These are phyloP conservation scores for Pythium scleroteichum DNA, from an alignment of 352 stramenopile species.

Conservation along the genomic window DNA sequence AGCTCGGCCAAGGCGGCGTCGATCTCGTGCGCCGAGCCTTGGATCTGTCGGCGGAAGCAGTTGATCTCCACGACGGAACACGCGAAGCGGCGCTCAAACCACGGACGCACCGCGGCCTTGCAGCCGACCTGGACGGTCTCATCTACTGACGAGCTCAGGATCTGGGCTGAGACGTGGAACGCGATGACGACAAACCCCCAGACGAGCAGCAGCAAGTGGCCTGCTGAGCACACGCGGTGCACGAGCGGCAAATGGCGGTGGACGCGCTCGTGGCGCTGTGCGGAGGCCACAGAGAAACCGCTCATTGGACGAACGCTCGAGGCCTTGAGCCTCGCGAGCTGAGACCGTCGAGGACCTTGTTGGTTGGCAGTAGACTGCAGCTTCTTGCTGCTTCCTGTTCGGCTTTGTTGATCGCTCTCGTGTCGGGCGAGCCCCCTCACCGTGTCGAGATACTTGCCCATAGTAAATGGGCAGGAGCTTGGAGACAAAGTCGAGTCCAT, in stretches of 20 bases:
- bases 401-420: background rate
- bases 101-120: conserved; percentile 16
- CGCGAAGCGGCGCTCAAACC: conserved; percentile 7
- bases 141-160: background rate
- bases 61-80: conserved; percentile 26
- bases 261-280: background rate
- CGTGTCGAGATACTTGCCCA: conserved; percentile 11
- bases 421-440: conserved; percentile 1
- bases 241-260: conserved; percentile 6
- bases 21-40: conserved; percentile 14
- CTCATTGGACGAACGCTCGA: background rate
- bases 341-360: background rate
- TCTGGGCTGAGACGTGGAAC: conserved; percentile 3
- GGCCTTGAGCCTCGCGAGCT: background rate
- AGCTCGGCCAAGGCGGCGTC: conserved; percentile 5
- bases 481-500: conserved; percentile 11
- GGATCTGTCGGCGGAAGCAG: conserved; percentile 15
- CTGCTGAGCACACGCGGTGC: background rate
- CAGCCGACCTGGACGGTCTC: conserved; percentile 1
- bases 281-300: background rate
- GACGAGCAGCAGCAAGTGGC: background rate
- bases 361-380: background rate
- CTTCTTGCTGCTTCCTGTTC: background rate
- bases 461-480: conserved; percentile 24
- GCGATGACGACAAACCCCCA: conserved; percentile 1